Base-by-base conservation (phyloP, 257 asterid genomes). In the Nicotiana tabacum region DNA sequence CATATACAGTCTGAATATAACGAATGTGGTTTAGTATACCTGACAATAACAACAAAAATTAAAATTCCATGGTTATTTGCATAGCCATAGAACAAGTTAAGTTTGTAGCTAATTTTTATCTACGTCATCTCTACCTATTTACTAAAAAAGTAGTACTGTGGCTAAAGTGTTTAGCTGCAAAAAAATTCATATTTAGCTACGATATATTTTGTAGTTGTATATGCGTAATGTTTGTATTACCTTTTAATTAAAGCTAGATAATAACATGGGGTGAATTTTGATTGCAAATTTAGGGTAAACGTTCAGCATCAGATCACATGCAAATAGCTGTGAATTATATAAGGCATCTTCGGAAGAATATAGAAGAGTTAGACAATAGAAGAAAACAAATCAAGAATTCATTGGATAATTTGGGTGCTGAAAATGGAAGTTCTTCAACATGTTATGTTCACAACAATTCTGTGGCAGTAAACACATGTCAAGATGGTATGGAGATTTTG, bases 301-400 rank as follows among this genome's bases (percentile, higher is more conserved):
- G 87, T 9, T 79, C 90, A 12, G n/a, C 83, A 12, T 62, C 85
- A 1, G 90, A 87, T 83, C 84, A 70, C 35, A 72, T 85, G 88
- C 82, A 81, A 29, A 84, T 12, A 78, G 87, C 87, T 57, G 84
- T 70, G 64, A 81, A 83, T 37, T 87, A 87, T 84, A 83, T 87
- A 61, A 83, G 77, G 77, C 67, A 87, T 32, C 82, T 77, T 82
- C 82, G 81, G 77, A 77, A 69, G 24, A 77, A 81, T 15, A 83
- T 85, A 12, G 30, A 62, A 77, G 83, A 85, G 69, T 21, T 87
- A 62, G 53, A 69, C 16, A 33, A 32, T 33, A 83, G 35, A 21
- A 84, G 84, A 80, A 81, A 87, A 9, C 4, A 65, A 56, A 65
- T 83, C 11, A 68, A 77, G 67, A 81, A 68, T 2, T 43, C 30